Percentiles rank a stretch among this genome's conserved stretches.
phyloP scores from a whole-genome alignment of 2,329 filamentous ascomycete genomes.

The Pseudogymnoascus sp. region DNA sequence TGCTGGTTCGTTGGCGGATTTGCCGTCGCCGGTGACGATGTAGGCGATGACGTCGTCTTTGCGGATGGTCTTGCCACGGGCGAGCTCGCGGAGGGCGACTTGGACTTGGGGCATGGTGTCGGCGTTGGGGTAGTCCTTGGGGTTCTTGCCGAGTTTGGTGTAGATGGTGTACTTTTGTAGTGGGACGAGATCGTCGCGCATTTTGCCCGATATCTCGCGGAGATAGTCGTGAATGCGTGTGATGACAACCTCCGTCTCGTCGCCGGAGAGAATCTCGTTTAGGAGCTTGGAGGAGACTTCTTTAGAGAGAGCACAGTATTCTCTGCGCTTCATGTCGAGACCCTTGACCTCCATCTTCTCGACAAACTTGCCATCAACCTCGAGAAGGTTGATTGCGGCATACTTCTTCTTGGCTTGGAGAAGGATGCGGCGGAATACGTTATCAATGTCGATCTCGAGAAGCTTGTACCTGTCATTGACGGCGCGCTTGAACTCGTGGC shows the following conservation, averaged over 20 bases:
- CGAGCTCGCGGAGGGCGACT: slow-evolving; percentile 81
- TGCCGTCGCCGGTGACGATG: slow-evolving; percentile 73
- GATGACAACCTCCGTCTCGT: slow-evolving; percentile 82
- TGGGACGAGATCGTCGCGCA: slow-evolving; percentile 72
- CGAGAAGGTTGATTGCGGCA: slow-evolving; percentile 87
- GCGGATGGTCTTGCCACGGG: slow-evolving; percentile 78
- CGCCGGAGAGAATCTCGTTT: slow-evolving; percentile 90
- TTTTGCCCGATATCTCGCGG: slow-evolving; percentile 72
- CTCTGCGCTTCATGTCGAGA: slow-evolving; percentile 93
- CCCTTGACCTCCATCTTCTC: slow-evolving; percentile 98
- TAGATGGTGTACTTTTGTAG: slow-evolving; percentile 92
- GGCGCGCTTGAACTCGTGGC: slow-evolving; percentile 86
- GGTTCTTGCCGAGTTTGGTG: slow-evolving; percentile 91
- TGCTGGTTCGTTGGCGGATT: slow-evolving; percentile 54
- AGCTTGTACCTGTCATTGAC: slow-evolving; percentile 92
- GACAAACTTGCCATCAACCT: slow-evolving; percentile 79
- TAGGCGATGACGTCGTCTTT: slow-evolving; percentile 96
- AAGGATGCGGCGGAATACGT: slow-evolving; percentile 86
- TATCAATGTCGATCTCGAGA: slow-evolving; percentile 96
- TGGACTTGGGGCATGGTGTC: slow-evolving; percentile 96
- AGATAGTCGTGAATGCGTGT: slow-evolving; percentile 91
- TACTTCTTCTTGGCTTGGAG: slow-evolving; percentile 99
- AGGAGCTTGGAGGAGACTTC: slow-evolving; percentile 85
- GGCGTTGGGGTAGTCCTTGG: slow-evolving; percentile 87
- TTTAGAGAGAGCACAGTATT: slow-evolving; percentile 93